Evolutionary conservation across 495 filamentous ascomycete species (phyloP), one percentile per base, ranked within the genome.

Genomic region (Annulohypoxylon bovei): DNA sequence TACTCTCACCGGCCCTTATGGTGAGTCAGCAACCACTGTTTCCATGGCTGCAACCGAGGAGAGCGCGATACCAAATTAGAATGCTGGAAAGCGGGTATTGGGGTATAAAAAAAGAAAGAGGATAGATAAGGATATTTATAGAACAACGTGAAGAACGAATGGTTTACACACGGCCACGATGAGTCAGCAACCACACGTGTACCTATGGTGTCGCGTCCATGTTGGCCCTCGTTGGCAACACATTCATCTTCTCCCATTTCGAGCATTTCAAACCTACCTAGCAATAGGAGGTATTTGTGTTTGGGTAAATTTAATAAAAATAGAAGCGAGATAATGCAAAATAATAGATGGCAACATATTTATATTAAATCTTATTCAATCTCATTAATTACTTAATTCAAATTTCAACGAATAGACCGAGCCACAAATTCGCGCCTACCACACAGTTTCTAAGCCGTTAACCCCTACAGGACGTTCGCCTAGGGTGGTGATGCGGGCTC

Each of bases 401-500:
- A 12, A 42, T 20, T 18, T 4, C 1, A 42, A 42, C n/a, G n/a
- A 6, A 20, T 6, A 4, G 20, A 42, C 16, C 8, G 5, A 42
- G n/a, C 39, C 6, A 47, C 20, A 8, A 12, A 14, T 50, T n/a
- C 9, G 14, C 7, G 46, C 9, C 56, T 55, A 77, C 80, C 79
- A 82, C 11, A 70, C 62, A 3, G 77, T 81, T 71, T 83, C 76
- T 53, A 85, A 59, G 16, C 80, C 82, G 53, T 79, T 68, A 0
- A 84, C 80, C 3, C 82, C 83, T 23, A 75, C 78, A 6, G 84
- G 84, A 32, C 70, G 73, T 50, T 86, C 82, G 6, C 67, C 83
- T 23, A 81, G 71, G 3, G 83, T n/a, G n/a, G n/a, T n/a, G n/a
- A n/a, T n/a, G n/a, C n/a, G n/a, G n/a, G n/a, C n/a, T n/a, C n/a